Conservation (phyloP, 306 rosid species). For the Castanospermum australe region DNA sequence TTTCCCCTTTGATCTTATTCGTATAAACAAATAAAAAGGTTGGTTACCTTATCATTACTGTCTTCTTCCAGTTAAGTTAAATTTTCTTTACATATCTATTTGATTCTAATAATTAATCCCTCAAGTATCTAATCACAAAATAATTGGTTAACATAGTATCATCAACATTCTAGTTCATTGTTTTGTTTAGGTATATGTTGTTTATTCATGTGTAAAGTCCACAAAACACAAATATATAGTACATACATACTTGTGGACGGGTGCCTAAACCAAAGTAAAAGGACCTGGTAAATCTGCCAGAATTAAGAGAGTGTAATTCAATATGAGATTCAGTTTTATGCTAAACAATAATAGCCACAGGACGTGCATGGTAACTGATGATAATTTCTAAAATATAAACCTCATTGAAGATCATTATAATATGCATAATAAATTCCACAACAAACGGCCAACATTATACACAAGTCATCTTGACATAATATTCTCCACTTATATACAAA, state of each 20-base stretch:
- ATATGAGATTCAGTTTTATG: neutral
- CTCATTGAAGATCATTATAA: neutral
- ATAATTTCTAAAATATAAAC: neutral
- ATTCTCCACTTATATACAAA: neutral
- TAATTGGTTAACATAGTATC: neutral
- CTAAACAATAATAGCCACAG: neutral
- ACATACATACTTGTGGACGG: neutral
- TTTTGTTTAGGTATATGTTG: neutral
- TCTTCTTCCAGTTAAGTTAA: neutral
- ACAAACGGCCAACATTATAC: neutral
- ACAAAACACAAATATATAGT: neutral
- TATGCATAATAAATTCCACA: neutral
- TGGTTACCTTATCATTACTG: neutral
- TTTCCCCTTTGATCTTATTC: neutral
- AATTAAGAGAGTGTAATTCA: neutral
- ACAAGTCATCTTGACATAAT: constrained; percentile 4
- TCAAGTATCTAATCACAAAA: neutral
- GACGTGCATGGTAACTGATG: constrained; percentile 6
- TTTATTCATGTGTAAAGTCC: neutral
- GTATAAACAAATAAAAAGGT: neutral
- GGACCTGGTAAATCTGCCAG: too few relatives aligned
- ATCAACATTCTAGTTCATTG: neutral
- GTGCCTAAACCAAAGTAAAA: neutral
- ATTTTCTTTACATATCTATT: neutral
- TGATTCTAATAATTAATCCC: neutral